Conservation (phyloP, 2,329 filamentous ascomycete species). For the Elsinoe perseae region DNA sequence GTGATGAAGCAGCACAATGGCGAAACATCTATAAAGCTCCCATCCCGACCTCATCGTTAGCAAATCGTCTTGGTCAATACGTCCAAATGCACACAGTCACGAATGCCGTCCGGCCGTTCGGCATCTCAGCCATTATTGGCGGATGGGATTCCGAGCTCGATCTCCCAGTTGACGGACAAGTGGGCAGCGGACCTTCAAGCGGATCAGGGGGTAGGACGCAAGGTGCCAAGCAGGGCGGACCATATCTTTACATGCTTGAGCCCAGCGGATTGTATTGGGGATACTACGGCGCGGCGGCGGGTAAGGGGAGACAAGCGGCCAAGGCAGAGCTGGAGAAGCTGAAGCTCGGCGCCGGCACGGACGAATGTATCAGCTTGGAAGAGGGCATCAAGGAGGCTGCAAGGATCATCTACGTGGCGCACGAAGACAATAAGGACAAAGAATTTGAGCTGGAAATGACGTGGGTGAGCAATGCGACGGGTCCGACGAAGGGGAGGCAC, state of each 20-base stretch:
- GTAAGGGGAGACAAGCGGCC: slow-evolving; percentile 91
- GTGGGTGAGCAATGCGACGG: slow-evolving; percentile 80
- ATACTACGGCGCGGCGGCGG: slow-evolving; percentile 95
- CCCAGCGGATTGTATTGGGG: slow-evolving; percentile 97
- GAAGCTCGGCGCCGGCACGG: slow-evolving; percentile 56
- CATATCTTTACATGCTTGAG: slow-evolving; percentile 97
- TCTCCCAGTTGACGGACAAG: slow-evolving; percentile 78
- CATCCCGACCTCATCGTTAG: slow-evolving; percentile 80
- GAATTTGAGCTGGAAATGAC: slow-evolving; percentile 99
- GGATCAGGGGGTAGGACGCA: slow-evolving; percentile 78
- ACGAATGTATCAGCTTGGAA: slow-evolving; percentile 66
- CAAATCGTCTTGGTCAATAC: slow-evolving; percentile 89
- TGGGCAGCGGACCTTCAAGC: slow-evolving; percentile 67
- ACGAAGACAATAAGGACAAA: slow-evolving; percentile 99
- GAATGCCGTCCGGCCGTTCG: slow-evolving; percentile 91
- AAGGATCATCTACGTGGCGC: slow-evolving; percentile 91
- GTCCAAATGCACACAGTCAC: slow-evolving; percentile 97
- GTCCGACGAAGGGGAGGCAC: slow-evolving; percentile 87
- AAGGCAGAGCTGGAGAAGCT: slow-evolving; percentile 99
- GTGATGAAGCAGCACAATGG: slow-evolving; percentile 89
- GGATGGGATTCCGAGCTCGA: slow-evolving; percentile 89
- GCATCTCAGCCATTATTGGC: slow-evolving; percentile 87
- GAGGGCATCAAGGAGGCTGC: slow-evolving; percentile 95
- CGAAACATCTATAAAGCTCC: slow-evolving; percentile 89
- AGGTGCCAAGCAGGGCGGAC: slow-evolving; percentile 72